Percentiles rank a stretch among this genome's conserved stretches.
Conservation (phyloP, 192 early-diverging fungal species). For the Gryganskiella cystojenkinii region DNA sequence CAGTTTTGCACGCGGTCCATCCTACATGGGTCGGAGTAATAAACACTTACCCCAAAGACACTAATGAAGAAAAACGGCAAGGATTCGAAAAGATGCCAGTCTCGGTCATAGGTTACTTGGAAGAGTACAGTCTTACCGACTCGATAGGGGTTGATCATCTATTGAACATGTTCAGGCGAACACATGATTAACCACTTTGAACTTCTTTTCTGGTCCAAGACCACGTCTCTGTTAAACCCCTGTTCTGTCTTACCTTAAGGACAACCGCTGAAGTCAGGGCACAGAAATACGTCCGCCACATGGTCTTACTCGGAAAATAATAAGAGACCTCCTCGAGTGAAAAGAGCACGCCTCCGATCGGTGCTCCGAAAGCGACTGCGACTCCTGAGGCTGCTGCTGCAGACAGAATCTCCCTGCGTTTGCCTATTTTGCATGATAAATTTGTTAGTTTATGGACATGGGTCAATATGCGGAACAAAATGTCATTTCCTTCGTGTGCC, state of each 20-base stretch:
- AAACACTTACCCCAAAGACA: slow-evolving; percentile 71
- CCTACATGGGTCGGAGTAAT: too few species aligned
- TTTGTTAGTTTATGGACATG: not conserved
- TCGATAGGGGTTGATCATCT: slow-evolving; percentile 86
- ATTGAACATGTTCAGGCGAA: not conserved
- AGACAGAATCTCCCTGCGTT: slow-evolving; percentile 93
- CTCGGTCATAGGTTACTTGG: slow-evolving; percentile 89
- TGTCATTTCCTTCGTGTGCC: not conserved
- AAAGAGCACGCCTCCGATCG: slow-evolving; percentile 96
- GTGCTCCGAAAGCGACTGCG: slow-evolving; percentile 95
- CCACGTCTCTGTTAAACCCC: too few species aligned
- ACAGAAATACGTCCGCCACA: slow-evolving; percentile 95
- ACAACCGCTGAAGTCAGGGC: slow-evolving; percentile 89
- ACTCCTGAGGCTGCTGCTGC: slow-evolving; percentile 94
- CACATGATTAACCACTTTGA: not conserved
- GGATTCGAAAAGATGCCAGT: slow-evolving; percentile 94
- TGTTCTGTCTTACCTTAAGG: slow-evolving; percentile 54
- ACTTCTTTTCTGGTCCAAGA: too few species aligned
- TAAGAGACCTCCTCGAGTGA: slow-evolving; percentile 94
- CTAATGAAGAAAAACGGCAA: slow-evolving; percentile 88
- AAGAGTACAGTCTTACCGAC: slow-evolving; percentile 87
- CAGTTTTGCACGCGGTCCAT: too few species aligned
- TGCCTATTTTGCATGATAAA: slow-evolving; percentile 54
- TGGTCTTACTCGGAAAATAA: slow-evolving; percentile 94
- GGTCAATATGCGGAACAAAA: not conserved